Percentiles rank a stretch among this genome's conserved stretches.
These are phyloP conservation scores for Diophrys appendiculata DNA, from an alignment of 73 alveolate species.

Conservation along the genomic window DNA sequence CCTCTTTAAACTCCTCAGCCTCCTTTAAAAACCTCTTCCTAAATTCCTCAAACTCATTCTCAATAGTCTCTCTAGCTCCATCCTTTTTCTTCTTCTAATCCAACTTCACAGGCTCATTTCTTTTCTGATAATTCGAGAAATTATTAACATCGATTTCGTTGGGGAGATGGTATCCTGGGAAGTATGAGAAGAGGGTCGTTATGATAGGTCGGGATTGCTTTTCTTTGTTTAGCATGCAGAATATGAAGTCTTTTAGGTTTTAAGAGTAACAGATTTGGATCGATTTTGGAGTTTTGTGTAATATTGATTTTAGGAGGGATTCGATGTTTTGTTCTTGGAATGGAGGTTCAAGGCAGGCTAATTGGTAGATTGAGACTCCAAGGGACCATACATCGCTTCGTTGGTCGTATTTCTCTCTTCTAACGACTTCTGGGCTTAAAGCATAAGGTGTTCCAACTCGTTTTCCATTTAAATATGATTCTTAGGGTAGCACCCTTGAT, in stretches of 20 bases:
- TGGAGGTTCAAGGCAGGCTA: conserved; percentile 59
- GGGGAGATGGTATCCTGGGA: too few species aligned
- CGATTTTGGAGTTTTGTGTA: conserved; percentile 51
- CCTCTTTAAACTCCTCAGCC: too few species aligned
- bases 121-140: too few species aligned
- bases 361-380: conserved; percentile 53
- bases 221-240: conserved; percentile 41
- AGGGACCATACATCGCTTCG: conserved; percentile 57
- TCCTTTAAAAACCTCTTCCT: too few species aligned
- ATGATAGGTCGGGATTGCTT: conserved; percentile 40
- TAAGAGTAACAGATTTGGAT: conserved; percentile 25
- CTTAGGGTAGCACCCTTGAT: conserved; percentile 8
- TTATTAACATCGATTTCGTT: too few species aligned
- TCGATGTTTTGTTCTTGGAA: background rate
- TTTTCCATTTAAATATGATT: conserved; percentile 29
- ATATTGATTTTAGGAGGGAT: conserved; percentile 25
- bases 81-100: too few species aligned
- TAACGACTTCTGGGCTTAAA: conserved; percentile 58
- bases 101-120: too few species aligned
- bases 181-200: conserved; percentile 1
- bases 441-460: conserved; percentile 60
- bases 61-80: too few species aligned
- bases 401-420: conserved; percentile 47
- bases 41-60: too few species aligned
- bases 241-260: conserved; percentile 38